Evolutionary conservation across 495 filamentous ascomycete genomes (phyloP).

Genomic region (Daldinia bambusicola): DNA sequence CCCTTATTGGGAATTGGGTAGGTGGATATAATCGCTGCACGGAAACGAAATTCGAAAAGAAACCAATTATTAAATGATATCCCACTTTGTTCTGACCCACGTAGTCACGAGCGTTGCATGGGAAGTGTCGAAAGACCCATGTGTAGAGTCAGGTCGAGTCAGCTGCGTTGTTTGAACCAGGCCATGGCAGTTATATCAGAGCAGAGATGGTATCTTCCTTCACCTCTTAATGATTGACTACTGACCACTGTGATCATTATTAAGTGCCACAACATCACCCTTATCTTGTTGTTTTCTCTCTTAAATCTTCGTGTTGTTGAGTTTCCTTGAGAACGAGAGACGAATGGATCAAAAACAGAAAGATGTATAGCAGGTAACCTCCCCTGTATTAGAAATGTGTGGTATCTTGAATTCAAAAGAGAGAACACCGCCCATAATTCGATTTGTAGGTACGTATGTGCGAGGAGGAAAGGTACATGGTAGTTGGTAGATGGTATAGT

Average conservation of each 20-base stretch:
- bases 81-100: not conserved
- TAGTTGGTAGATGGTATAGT: not conserved
- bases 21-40: not conserved
- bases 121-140: not conserved
- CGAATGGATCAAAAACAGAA: constrained; percentile 15
- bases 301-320: not conserved
- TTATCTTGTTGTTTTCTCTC: not conserved
- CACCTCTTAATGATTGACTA: not conserved
- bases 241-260: not conserved
- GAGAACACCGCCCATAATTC: constrained; percentile 40
- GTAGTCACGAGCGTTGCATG: too few relatives aligned
- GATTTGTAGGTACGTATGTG: constrained; percentile 27
- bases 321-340: not conserved
- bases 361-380: not conserved
- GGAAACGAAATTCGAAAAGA: not conserved
- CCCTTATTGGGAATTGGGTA: constrained; percentile 12
- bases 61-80: not conserved
- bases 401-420: constrained; percentile 47
- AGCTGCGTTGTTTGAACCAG: not conserved
- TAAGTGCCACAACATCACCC: not conserved
- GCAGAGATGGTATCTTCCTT: not conserved
- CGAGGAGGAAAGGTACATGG: constrained; percentile 4
- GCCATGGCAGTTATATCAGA: not conserved
- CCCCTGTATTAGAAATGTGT: constrained; percentile 28
- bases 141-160: not conserved